Conservation (phyloP, 2,329 filamentous ascomycete species). For the Bipolaris oryzae region DNA sequence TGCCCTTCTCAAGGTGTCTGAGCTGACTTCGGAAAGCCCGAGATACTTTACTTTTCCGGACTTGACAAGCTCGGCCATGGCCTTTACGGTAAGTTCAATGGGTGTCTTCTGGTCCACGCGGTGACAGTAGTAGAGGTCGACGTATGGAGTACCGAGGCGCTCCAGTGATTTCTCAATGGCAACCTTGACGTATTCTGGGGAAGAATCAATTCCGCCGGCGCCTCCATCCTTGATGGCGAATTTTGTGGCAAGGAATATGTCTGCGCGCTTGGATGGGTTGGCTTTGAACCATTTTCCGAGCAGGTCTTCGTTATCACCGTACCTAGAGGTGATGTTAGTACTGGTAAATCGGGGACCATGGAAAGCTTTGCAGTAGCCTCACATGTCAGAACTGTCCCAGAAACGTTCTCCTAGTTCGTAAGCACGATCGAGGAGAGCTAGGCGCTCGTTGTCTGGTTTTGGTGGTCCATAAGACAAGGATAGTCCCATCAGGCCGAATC, state of each 20-base stretch:
- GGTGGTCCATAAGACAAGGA: conserved; percentile 54
- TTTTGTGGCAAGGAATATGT: conserved; percentile 56
- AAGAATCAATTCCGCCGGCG: conserved; percentile 41
- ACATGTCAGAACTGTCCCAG: conserved; percentile 38
- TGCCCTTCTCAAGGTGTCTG: conserved; percentile 57
- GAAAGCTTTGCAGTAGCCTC: conserved; percentile 1
- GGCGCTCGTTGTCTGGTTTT: conserved; percentile 58
- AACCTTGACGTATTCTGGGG: conserved; percentile 50
- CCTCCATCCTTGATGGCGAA: conserved; percentile 52
- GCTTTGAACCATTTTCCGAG: conserved; percentile 45
- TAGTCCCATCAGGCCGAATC: conserved; percentile 62
- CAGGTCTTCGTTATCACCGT: conserved; percentile 45
- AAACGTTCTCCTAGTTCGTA: conserved; percentile 57
- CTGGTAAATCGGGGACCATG: conserved; percentile 2
- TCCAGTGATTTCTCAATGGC: conserved; percentile 50
- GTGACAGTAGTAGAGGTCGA: conserved; percentile 56
- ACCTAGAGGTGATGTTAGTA: conserved; percentile 9
- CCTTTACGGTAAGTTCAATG: conserved; percentile 57
- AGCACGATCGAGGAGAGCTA: conserved; percentile 59
- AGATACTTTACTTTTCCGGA: conserved; percentile 57
- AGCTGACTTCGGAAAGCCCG: conserved; percentile 55
- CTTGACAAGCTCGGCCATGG: conserved; percentile 63
- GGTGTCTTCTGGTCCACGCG: conserved; percentile 53
- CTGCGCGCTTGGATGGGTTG: conserved; percentile 47
- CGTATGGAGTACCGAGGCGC: conserved; percentile 51